These are phyloP conservation scores for Blepharisma undulans DNA, from an alignment of 169 alveolate genomes.

Conservation along the genomic window DNA sequence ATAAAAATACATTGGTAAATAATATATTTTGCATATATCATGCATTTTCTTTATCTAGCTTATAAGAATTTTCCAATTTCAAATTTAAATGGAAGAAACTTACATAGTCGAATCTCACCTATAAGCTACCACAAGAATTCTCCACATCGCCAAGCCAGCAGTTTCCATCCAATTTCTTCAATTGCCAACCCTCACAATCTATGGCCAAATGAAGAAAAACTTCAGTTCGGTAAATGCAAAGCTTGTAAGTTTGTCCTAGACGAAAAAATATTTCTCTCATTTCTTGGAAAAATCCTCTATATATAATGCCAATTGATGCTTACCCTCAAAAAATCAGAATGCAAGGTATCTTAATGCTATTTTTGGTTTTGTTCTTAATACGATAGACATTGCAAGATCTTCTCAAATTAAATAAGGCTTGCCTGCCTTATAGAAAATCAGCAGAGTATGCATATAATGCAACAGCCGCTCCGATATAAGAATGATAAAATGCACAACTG, in stretches of 20 bases:
- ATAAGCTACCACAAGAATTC: background rate
- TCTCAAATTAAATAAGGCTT: background rate
- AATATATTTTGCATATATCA: background rate
- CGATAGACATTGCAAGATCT: background rate
- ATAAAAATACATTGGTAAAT: too few species aligned
- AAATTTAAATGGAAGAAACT: constrained; percentile 27
- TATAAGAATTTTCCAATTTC: background rate
- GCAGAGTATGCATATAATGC: background rate
- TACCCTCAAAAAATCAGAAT: constrained; percentile 9
- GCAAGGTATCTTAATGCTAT: background rate
- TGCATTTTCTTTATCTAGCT: background rate
- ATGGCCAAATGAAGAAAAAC: background rate
- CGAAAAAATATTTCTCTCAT: background rate
- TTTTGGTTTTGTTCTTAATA: background rate
- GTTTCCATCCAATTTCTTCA: background rate
- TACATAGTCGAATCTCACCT: constrained; percentile 1
- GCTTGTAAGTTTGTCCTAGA: background rate
- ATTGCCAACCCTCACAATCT: constrained; percentile 33
- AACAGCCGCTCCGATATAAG: background rate
- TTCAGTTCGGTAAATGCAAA: constrained; percentile 16
- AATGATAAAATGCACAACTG: background rate
- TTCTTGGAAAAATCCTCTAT: constrained; percentile 4
- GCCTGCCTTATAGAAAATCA: background rate
- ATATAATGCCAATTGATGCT: constrained; percentile 34
- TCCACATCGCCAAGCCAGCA: constrained; percentile 26